phyloP scores from a whole-genome alignment of 116 monocot species.

The Papilionanthe hybrid region DNA sequence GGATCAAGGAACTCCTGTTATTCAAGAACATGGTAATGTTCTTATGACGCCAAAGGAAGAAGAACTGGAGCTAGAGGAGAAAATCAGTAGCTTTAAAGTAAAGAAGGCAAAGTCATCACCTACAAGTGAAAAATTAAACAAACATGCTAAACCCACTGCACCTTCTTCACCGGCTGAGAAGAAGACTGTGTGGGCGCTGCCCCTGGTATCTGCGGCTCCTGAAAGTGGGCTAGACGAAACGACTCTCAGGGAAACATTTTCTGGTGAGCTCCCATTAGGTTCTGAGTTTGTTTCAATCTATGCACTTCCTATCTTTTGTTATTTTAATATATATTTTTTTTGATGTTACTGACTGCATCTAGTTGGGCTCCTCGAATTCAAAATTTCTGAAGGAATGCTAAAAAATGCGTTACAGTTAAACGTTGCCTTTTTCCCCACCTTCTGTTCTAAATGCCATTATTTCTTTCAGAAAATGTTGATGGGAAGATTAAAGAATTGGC shows the following conservation, averaged over 20 bases:
- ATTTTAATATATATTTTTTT: background rate
- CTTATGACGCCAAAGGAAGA: constrained; percentile 17
- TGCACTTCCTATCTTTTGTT: background rate
- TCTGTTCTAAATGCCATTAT: constrained; percentile 5
- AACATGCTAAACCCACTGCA: background rate
- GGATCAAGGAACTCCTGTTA: background rate
- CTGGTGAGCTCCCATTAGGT: background rate
- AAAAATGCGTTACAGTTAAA: background rate
- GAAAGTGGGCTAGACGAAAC: background rate
- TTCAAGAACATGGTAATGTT: background rate
- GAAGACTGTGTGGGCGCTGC: background rate
- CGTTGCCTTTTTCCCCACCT: background rate
- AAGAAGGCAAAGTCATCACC: constrained; percentile 18
- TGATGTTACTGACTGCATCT: background rate
- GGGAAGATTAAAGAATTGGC: constrained; percentile 8
- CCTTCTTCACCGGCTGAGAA: background rate
- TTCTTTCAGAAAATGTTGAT: constrained; percentile 16
- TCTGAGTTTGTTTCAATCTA: too few relatives aligned
- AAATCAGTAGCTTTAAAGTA: constrained; percentile 41
- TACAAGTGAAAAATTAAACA: constrained; percentile 22
- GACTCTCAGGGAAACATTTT: background rate
- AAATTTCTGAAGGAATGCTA: background rate
- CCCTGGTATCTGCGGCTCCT: background rate
- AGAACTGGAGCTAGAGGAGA: constrained; percentile 63
- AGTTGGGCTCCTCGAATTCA: background rate